A percentile compares a stretch with the other conserved stretches of the same genome.
These are phyloP conservation scores for Fusarium temperatum DNA, from an alignment of 2,329 filamentous ascomycete species.

Conservation along the genomic window DNA sequence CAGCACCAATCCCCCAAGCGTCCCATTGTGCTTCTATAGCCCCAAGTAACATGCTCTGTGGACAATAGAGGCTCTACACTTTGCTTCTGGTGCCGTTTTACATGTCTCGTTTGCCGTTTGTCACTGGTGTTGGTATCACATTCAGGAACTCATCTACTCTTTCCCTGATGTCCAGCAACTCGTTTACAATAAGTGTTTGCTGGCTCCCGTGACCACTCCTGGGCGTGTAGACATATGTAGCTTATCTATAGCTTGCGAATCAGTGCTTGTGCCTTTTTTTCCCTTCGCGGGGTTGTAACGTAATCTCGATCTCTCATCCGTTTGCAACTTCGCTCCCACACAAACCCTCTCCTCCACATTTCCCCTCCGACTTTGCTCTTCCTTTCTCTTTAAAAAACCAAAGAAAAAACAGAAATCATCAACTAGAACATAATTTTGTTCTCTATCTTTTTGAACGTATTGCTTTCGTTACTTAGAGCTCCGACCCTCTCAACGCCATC, in stretches of 20 bases:
- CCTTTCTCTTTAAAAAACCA: neutral
- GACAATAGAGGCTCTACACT: neutral
- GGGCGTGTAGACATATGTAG: too few relatives aligned
- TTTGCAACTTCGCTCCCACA: neutral
- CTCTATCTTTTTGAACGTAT: slow-evolving; percentile 6
- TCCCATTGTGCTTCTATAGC: neutral
- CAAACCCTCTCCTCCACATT: neutral
- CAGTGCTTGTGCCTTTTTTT: neutral
- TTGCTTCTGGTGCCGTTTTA: neutral
- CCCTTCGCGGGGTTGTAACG: neutral
- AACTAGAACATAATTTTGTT: neutral
- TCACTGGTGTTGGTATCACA: slow-evolving; percentile 6
- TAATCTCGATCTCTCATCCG: neutral
- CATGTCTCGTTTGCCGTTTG: neutral
- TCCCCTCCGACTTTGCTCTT: neutral
- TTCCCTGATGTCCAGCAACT: neutral
- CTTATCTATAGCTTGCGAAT: neutral
- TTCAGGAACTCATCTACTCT: neutral
- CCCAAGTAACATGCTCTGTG: too few relatives aligned
- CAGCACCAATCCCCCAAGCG: neutral
- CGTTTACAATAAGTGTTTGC: neutral
- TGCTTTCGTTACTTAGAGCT: neutral
- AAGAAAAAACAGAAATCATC: neutral
- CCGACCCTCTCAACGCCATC: neutral
- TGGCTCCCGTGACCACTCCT: neutral